Evolutionary conservation across 108 stramenopile species (phyloP), one percentile per base, ranked within the genome.

Genomic region (Nitzschia sp.): DNA sequence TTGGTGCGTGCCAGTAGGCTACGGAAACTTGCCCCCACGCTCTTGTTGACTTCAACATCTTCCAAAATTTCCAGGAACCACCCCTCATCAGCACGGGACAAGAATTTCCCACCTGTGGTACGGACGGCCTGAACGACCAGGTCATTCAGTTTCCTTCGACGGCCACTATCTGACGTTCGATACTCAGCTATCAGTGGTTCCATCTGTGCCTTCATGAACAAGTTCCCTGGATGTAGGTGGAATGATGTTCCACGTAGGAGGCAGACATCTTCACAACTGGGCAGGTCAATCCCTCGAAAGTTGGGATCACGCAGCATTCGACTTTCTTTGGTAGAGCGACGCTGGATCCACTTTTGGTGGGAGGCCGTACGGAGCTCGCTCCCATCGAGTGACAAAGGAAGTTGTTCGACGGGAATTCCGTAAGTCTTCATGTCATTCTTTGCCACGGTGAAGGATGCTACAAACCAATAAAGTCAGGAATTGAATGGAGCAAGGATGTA

Each of bases 321-420:
- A 58, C 3, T 58, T 58, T 58, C 57, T 8, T 58, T 58, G 21
- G 15, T 37, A n/a, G 37, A 9, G n/a, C 57, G 57, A 40, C 57
- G 57, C 37, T 39, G 37, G 57, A 58, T 15, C 57, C 57, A 58
- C 38, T 39, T 34, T 14, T 37, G 37, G 19, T 39, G 26, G 15
- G 37, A 29, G 40, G 15, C 40, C 1, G 40, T 14, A 8, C 57
- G 26, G 15, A 58, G 40, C 8, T 58, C 57, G 22, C 44, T 10
- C 2, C 61, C 61, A 63, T 63, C 52, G 9, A 51, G 14, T 20
- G 56, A 7, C 21, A 51, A 34, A 8, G 70, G 70, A 25, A 71
- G 58, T 22, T 61, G 51, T 52, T 51, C 48, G n/a, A 53, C 50
- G 15, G 61, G 52, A 34, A 71, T 59, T 29, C 70, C 70, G 55